These are phyloP conservation scores for Lolium multiflorum DNA, from an alignment of 176 grass and related monocot species.

Conservation along the genomic window DNA sequence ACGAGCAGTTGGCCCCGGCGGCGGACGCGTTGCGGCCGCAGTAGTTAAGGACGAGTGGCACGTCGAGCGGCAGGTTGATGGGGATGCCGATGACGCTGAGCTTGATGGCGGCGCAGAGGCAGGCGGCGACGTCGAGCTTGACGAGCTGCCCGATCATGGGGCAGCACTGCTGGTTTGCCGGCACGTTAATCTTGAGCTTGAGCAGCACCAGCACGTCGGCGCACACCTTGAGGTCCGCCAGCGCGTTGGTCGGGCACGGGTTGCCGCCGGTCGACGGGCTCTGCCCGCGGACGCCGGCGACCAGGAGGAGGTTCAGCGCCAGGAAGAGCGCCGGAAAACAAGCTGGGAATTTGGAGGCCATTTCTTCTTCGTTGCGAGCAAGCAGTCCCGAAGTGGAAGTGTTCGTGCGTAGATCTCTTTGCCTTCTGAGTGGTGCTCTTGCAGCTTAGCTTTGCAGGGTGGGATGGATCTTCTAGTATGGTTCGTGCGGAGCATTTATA, in stretches of 20 bases:
- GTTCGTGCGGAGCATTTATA: conserved; percentile 36
- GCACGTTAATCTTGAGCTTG: conserved; percentile 57
- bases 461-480: background rate
- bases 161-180: conserved; percentile 61
- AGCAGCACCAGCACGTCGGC: conserved; percentile 62
- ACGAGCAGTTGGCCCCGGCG: conserved; percentile 45
- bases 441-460: background rate
- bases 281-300: conserved; percentile 32
- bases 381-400: background rate
- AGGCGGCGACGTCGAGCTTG: conserved; percentile 52
- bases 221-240: conserved; percentile 58
- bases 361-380: background rate
- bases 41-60: conserved; percentile 67
- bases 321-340: conserved; percentile 20
- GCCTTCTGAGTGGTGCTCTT: background rate
- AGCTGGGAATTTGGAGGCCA: background rate
- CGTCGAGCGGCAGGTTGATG: conserved; percentile 65
- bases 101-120: conserved; percentile 69
- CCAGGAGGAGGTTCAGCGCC: conserved; percentile 2
- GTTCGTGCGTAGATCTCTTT: too few relatives aligned
- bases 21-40: conserved; percentile 52
- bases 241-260: conserved; percentile 58
- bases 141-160: conserved; percentile 54
- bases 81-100: conserved; percentile 54
- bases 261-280: conserved; percentile 30